Base-by-base conservation (phyloP, 2,329 filamentous ascomycete genomes). In the Thielaviopsis ethacetica region DNA sequence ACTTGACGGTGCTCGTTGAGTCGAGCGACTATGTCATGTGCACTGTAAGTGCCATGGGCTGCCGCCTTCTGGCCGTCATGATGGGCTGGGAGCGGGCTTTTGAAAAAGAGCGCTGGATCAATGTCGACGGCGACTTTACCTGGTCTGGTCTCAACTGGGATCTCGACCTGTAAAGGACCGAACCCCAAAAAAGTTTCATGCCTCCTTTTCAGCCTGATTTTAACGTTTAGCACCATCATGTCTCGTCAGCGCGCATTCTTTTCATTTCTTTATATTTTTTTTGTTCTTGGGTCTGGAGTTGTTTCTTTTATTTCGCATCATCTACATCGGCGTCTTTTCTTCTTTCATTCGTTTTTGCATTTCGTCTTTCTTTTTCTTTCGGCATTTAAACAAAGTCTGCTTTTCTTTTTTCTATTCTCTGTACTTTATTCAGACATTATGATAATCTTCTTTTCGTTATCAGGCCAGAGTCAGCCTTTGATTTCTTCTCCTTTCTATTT, bases 11-110 rank as follows among this genome's bases (percentile, higher is more conserved):
- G 24, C 73, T 94, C 52, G 80, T 83, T 0, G 75, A 78, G 27
- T 79, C 81, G 17, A 82, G 79, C 59, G 88, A 93, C 68, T 77
- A 75, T 13, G 76, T 93, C 7, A 78, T 95, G 1, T 95, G 89
- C 66, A 86, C 83, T 2, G 84, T 91, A 24, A 88, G 84, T 64
- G 81, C 83, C 38, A 80, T 77, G 70, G 81, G 81, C 0, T 95
- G 89, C 68, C 78, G 87, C 22, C 66, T 94, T 57, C 68, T 94
- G 62, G 89, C 81, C 1, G 87, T 95, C 49, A 90, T 94, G 84
- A 82, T 93, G 82, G 89, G 89, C 0, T 91, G 87, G 86, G 84
- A 91, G 44, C 76, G 75, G 30, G 81, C 78, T 5, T 76, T 89
- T 62, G 73, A 73, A 38, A 69, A 75, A 19, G 76, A 75, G 1